Evolutionary conservation across 202 grass and related monocot species (phyloP).

Genomic region (Saccharum hybrid): DNA sequence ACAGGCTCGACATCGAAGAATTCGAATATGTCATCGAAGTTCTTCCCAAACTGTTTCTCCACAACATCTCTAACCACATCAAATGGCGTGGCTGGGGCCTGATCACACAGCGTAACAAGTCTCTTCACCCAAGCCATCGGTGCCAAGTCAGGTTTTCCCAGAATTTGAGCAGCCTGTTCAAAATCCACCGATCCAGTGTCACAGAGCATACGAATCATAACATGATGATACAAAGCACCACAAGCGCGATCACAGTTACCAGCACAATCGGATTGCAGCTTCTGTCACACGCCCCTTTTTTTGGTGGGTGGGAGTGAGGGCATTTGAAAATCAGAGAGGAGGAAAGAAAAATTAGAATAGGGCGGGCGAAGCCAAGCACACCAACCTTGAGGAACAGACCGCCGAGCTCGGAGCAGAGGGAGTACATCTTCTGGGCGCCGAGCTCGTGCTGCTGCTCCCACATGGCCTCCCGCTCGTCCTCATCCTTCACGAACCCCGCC

Average conservation of each 20-base stretch:
- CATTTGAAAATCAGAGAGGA: neutral
- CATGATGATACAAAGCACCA: neutral
- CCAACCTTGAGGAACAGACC: constrained; percentile 95
- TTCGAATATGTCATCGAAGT: constrained; percentile 78
- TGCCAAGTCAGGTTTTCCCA: constrained; percentile 89
- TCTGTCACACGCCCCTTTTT: no score
- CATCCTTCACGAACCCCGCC: constrained; percentile 60
- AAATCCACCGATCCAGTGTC: neutral
- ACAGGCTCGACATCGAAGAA: constrained; percentile 79
- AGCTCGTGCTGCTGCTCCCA: constrained; percentile 96
- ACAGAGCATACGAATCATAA: constrained; percentile 14
- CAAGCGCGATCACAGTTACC: neutral
- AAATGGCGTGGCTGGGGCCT: constrained; percentile 71
- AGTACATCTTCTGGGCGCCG: constrained; percentile 90
- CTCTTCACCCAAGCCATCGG: constrained; percentile 92
- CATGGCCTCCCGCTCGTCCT: constrained; percentile 65
- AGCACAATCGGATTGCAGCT: neutral
- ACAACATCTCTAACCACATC: constrained; percentile 65
- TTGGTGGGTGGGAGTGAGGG: neutral
- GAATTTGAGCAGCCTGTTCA: constrained; percentile 84
- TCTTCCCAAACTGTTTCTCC: constrained; percentile 71
- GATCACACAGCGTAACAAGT: constrained; percentile 85
- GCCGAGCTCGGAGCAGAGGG: constrained; percentile 86
- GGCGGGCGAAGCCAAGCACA: neutral
- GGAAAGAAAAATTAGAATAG: neutral